These are phyloP conservation scores for Knoxdaviesia capensis DNA, from an alignment of 2,329 filamentous ascomycete species.

Conservation along the genomic window DNA sequence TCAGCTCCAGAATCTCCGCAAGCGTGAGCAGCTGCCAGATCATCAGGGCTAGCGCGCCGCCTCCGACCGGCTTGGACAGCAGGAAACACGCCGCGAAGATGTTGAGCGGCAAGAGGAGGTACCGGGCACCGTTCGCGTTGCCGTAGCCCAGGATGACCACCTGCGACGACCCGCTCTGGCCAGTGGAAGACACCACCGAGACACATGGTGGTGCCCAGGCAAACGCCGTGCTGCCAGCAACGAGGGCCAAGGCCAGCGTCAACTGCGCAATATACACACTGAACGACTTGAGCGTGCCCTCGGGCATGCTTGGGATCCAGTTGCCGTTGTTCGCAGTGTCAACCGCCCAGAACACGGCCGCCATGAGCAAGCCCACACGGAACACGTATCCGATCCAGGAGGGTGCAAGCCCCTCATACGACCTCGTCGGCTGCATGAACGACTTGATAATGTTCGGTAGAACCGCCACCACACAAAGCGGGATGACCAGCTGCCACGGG, in stretches of 20 bases:
- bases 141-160: constrained; percentile 78
- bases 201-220: constrained; percentile 73
- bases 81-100: constrained; percentile 59
- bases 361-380: constrained; percentile 53
- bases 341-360: constrained; percentile 69
- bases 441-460: constrained; percentile 60
- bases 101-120: constrained; percentile 65
- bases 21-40: constrained; percentile 76
- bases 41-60: constrained; percentile 62
- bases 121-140: constrained; percentile 82
- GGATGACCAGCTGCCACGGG: constrained; percentile 69
- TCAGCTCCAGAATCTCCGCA: constrained; percentile 41
- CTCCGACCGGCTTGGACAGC: constrained; percentile 87
- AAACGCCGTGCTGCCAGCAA: constrained; percentile 70
- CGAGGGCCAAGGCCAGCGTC: constrained; percentile 59
- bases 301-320: constrained; percentile 46
- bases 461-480: constrained; percentile 49
- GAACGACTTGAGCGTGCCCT: constrained; percentile 46
- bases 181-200: constrained; percentile 39
- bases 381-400: constrained; percentile 70
- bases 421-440: constrained; percentile 65
- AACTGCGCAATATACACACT: constrained; percentile 65
- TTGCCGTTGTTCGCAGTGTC: constrained; percentile 74
- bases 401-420: constrained; percentile 70
- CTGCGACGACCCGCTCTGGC: constrained; percentile 23